A percentile compares a stretch with the other conserved stretches of the same genome.
phyloP scores from a whole-genome alignment of 495 filamentous ascomycete species.

The Bombardia bombarda region DNA sequence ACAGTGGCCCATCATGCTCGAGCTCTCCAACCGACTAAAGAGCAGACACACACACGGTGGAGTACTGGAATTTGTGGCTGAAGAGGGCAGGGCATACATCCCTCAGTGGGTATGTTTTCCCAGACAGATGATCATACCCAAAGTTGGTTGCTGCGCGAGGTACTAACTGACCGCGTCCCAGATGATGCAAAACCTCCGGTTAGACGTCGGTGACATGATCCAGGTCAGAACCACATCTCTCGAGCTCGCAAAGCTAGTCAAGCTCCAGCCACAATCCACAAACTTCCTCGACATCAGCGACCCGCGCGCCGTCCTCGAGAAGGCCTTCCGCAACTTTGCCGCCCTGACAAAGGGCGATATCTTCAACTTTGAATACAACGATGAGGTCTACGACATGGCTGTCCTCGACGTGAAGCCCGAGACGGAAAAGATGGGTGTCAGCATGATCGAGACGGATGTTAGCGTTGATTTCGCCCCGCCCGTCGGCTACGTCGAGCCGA shows the following conservation, averaged over 20 bases:
- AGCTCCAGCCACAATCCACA: conserved; percentile 85
- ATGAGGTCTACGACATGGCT: conserved; percentile 82
- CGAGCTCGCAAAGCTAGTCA: conserved; percentile 81
- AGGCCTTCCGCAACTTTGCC: conserved; percentile 89
- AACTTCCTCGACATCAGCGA: conserved; percentile 94
- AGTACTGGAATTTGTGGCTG: conserved; percentile 94
- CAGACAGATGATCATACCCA: too few species aligned
- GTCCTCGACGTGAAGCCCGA: conserved; percentile 88
- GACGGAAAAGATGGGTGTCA: conserved; percentile 68
- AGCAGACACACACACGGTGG: conserved; percentile 79
- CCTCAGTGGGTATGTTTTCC: conserved; percentile 73
- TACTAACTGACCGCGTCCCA: conserved; percentile 30
- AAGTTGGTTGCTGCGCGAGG: too few species aligned
- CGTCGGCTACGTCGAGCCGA: conserved; percentile 86
- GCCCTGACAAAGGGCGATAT: conserved; percentile 86
- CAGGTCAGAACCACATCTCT: conserved; percentile 92
- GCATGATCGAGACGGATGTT: conserved; percentile 89
- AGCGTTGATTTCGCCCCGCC: conserved; percentile 93
- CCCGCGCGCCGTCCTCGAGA: conserved; percentile 95
- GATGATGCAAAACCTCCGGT: conserved; percentile 87
- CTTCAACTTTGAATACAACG: conserved; percentile 94
- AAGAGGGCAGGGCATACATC: conserved; percentile 93
- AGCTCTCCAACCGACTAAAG: conserved; percentile 80
- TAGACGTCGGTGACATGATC: conserved; percentile 88
- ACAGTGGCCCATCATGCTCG: conserved; percentile 94